Base-by-base conservation (phyloP, 495 filamentous ascomycete genomes). In the Apiosordaria backusii region DNA sequence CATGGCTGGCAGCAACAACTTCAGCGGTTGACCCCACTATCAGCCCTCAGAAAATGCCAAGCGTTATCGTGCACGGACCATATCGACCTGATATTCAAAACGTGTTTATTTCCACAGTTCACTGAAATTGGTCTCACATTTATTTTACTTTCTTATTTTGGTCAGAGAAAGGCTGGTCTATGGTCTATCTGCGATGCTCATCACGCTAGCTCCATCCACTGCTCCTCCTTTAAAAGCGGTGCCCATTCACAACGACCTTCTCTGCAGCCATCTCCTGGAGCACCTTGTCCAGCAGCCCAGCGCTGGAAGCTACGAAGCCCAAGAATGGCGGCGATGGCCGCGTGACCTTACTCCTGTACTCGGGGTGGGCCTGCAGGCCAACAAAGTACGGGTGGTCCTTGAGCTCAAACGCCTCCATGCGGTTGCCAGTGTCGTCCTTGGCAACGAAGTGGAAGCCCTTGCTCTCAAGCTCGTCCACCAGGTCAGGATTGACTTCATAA, bases 361-460 rank as follows among this genome's bases (percentile, higher is more conserved):
- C 70, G 50, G 66, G 63, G n/a, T 74, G 68, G 65, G 65, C 67
- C 60, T 77, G 72, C 2, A 69, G 58, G 29, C 66, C 95, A 19
- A 99, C 90, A 74, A 89, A 99, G 83, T 86, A 99, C 1, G 90
- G 90, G 75, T 99, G 95, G 65, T 97, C 90, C 73, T 85, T 87
- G 61, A 97, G 76, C 78, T 99, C 95, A 24, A 97, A 79, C 62
- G 95, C 84, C 81, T 98, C 95, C 92, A 97, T 95, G 10, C 94
- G 88, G 75, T 89, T 84, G 40, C 92, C 91, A 62, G 79, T 85
- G 66, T 91, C 88, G 76, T 98, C 95, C 76, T 92, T 94, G 57
- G 91, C 91, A 40, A 89, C 78, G 68, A 92, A 90, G 62, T 82
- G 77, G 10, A 92, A 76, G 0, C 89, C 89, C 2, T 75, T 80